A percentile compares a stretch with the other conserved stretches of the same genome.
phyloP scores from a whole-genome alignment of 306 rosid species.

The Purshia tridentata region DNA sequence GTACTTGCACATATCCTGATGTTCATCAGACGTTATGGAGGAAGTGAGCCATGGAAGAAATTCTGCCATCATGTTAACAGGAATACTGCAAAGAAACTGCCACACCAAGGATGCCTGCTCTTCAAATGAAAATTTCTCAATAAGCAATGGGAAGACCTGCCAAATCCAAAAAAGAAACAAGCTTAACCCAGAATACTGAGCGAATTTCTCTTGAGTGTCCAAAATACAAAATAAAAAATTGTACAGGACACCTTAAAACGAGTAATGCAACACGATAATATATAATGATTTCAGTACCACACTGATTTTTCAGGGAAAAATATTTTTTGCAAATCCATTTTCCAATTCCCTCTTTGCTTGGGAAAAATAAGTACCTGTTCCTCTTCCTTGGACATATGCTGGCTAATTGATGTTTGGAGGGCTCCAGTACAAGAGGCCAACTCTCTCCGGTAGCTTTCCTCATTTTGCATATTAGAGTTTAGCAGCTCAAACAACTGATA shows the following conservation, averaged over 20 bases:
- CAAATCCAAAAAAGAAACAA: constrained; percentile 26
- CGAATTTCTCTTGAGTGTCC: too few relatives aligned
- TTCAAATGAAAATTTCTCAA: constrained; percentile 75
- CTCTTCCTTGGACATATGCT: constrained; percentile 97
- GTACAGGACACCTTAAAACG: too few relatives aligned
- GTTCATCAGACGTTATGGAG: constrained; percentile 79
- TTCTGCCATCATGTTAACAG: constrained; percentile 80
- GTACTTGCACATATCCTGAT: constrained; percentile 61
- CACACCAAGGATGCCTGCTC: constrained; percentile 86
- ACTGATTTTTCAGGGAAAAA: too few relatives aligned
- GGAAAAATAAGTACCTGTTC: constrained; percentile 61
- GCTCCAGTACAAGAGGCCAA: constrained; percentile 88
- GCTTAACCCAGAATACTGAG: not conserved
- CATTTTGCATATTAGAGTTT: constrained; percentile 51
- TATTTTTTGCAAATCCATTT: too few relatives aligned
- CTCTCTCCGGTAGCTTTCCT: constrained; percentile 75
- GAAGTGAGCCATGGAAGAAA: constrained; percentile 89
- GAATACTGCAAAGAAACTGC: constrained; percentile 96
- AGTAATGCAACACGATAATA: too few relatives aligned
- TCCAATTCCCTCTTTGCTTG: not conserved
- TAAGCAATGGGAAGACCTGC: constrained; percentile 92
- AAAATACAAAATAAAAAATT: too few relatives aligned
- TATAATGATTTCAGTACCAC: too few relatives aligned
- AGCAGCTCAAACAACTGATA: constrained; percentile 75
- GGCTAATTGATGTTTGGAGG: constrained; percentile 74